These are phyloP conservation scores for Verticillium albo-atrum DNA, from an alignment of 2,329 filamentous ascomycete genomes.

Conservation along the genomic window DNA sequence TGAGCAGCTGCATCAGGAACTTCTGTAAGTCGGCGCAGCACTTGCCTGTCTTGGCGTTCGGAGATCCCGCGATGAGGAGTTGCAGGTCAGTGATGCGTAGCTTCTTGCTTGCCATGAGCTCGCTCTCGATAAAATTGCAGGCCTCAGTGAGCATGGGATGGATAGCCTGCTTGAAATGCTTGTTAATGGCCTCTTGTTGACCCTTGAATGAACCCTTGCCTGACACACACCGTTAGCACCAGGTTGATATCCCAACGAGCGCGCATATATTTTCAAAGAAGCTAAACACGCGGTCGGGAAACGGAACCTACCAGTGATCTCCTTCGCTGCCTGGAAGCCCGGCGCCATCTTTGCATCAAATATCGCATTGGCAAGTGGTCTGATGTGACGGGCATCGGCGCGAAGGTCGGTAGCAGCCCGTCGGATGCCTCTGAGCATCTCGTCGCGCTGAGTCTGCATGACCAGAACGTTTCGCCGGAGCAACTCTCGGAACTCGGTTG, in stretches of 20 bases:
- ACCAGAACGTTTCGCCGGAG: not conserved
- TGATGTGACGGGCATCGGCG: not conserved
- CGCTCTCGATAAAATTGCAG: not conserved
- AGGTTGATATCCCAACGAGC: no score
- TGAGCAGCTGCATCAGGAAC: not conserved
- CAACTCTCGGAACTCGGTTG: not conserved
- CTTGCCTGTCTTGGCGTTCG: not conserved
- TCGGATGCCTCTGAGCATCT: not conserved
- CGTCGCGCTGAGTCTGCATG: not conserved
- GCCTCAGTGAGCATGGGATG: not conserved
- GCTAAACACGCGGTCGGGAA: not conserved
- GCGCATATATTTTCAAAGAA: no score
- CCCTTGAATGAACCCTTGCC: not conserved
- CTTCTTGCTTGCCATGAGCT: not conserved
- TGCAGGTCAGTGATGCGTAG: not conserved
- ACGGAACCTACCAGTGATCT: not conserved
- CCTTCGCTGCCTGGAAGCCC: slow-evolving; percentile 1
- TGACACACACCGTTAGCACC: not conserved
- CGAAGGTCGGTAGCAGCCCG: not conserved
- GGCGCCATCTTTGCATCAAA: not conserved
- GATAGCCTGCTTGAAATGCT: not conserved
- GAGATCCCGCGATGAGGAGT: not conserved
- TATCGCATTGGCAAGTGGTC: not conserved
- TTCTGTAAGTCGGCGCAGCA: not conserved
- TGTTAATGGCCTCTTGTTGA: not conserved